A percentile compares a stretch with the other conserved stretches of the same genome.
Conservation (phyloP, 2,329 filamentous ascomycete genomes). For the Leptographium procerum region DNA sequence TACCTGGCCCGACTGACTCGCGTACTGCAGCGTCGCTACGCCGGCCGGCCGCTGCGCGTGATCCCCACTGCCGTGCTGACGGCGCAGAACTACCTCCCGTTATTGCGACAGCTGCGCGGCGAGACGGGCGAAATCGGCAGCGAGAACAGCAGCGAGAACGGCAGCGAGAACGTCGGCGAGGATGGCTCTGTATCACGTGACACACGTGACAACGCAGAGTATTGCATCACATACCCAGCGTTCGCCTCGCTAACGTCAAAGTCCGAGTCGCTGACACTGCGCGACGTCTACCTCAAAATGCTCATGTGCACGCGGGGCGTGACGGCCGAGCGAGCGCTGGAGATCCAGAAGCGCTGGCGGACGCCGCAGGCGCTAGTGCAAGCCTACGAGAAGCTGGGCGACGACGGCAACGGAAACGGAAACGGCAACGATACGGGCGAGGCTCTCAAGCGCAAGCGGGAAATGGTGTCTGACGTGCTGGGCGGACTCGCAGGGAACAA, state of each 20-base stretch:
- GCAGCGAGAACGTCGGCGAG: too few relatives aligned
- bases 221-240: conserved; percentile 55
- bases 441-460: conserved; percentile 44
- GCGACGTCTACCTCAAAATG: conserved; percentile 74
- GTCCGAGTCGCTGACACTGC: conserved; percentile 59
- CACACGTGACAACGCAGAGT: too few relatives aligned
- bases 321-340: conserved; percentile 66
- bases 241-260: conserved; percentile 67
- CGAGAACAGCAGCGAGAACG: neutral
- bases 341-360: conserved; percentile 68
- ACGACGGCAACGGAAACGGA: too few relatives aligned
- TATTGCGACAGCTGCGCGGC: conserved; percentile 47
- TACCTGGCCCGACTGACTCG: conserved; percentile 65
- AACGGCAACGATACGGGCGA: conserved; percentile 24
- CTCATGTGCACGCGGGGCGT: conserved; percentile 69
- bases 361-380: conserved; percentile 63
- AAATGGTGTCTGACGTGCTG: conserved; percentile 48
- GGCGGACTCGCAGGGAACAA: conserved; percentile 51
- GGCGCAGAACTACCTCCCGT: conserved; percentile 51
- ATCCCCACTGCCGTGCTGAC: conserved; percentile 57
- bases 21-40: conserved; percentile 55
- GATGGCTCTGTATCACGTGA: neutral
- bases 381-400: conserved; percentile 48
- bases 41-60: conserved; percentile 43
- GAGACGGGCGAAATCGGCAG: conserved; percentile 14